phyloP scores from a whole-genome alignment of 2,329 filamentous ascomycete genomes.

The Aureobasidium melanogenum region DNA sequence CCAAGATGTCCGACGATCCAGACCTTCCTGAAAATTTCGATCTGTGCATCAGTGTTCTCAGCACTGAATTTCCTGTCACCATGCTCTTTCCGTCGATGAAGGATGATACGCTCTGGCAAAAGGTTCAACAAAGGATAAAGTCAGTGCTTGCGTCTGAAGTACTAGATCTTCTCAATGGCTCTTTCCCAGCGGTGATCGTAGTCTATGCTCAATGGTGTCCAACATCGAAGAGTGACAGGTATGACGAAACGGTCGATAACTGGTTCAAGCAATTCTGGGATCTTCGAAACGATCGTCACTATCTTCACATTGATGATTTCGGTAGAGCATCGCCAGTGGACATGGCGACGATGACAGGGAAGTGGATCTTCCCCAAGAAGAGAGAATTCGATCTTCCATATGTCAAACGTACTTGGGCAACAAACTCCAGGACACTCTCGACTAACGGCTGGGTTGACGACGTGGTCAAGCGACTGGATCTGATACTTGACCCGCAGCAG shows the following conservation, averaged over 20 bases:
- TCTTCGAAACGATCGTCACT: not conserved
- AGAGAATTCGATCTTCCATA: not conserved
- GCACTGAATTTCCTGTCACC: not conserved
- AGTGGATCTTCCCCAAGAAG: not conserved
- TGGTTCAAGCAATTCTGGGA: not conserved
- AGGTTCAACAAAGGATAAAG: not conserved
- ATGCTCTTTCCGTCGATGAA: not conserved
- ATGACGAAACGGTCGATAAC: not conserved
- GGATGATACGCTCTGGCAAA: not conserved
- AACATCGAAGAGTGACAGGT: not conserved
- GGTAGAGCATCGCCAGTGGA: not conserved
- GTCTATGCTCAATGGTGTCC: not conserved
- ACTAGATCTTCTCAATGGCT: not conserved
- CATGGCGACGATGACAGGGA: not conserved
- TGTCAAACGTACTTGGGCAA: not conserved
- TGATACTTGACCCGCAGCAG: not conserved
- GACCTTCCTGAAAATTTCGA: not conserved
- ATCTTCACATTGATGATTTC: not conserved
- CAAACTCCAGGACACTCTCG: not conserved
- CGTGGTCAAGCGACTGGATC: not conserved
- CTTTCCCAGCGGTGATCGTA: not conserved
- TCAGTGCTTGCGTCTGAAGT: not conserved
- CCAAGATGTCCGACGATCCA: not conserved
- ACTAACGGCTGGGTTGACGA: not conserved
- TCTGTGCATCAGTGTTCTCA: not conserved